Evolutionary conservation across 768 basidiomycete species (phyloP), one percentile per base, ranked within the genome.

Genomic region (Boletus pseudo-olivaceus): DNA sequence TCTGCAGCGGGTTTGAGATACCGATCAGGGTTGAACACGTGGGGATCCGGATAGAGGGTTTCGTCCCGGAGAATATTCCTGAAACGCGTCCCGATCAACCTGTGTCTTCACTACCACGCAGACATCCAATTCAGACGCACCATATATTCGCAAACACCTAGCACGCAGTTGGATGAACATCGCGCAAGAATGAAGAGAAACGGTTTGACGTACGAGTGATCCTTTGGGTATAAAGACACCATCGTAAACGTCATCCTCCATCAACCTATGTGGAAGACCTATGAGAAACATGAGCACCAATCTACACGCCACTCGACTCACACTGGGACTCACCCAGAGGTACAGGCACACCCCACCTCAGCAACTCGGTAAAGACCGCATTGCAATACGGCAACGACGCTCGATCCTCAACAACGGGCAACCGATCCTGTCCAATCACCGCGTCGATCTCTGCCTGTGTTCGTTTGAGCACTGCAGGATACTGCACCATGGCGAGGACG

Each of bases 391-490:
- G 84, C 52, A 90, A 65, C 1, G 67, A 71, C 4, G 68, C 54
- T 4, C 85, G 74, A 64, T 88, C 88, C 37, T 70, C 73, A 56
- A 85, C 79, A 0, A 71, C 75, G 0, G 89, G 89, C 29, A 89
- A 72, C 9, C 87, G 75, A 77, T 53, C 55, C 29, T 51, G 51
- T 5, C 65, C 67, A 20, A 30, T 72, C 15, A 86, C 80, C 2
- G 61, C 50, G 62, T 90, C 88, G 17, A 90, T 77, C 58, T 90
- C 88, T 19, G 74, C 71, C 61, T 88, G 85, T 0, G 83, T 87
- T 51, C 78, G 80, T 32, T 59, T 73, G 43, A 82, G 77, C 1
- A 75, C 78, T 1, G 79, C 78, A 0, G 87, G 87, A 60, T 87
- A 67, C 7, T 73, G 68, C 49, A 86, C 73, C 82, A 90, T 85